Base-by-base conservation (phyloP, 352 stramenopile genomes). In the Globisporangium cystogenes region DNA sequence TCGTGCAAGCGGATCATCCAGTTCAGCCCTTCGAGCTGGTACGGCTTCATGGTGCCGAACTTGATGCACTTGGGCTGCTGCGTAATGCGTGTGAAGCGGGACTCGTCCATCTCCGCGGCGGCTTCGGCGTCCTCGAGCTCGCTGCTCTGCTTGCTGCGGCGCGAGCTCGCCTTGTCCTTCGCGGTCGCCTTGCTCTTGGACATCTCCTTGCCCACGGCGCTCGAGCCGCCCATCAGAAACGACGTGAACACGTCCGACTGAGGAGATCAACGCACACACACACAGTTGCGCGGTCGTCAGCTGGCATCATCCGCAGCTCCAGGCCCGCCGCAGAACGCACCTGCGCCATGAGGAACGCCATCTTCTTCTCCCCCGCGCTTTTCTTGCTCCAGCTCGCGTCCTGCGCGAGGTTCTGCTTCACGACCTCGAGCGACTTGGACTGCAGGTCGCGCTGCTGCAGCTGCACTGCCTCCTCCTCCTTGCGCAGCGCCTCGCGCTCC, bases 1-100 rank as follows among this genome's bases (percentile, higher is more conserved):
- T 94, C 82, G 58, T 99, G 94, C 7, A 99, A 79, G 31, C 96
- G 74, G 76, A 97, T 91, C 83, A 95, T 93, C 85, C 85, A 95
- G 69, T 95, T 95, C 16, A 95, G 71, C 1, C 85, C 85, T 60
- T 95, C 85, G 4, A 95, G 48, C 53, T 95, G 85, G 51, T 93
- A 95, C 7, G 83, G 82, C 62, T 94, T 93, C 83, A 95, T 93
- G 24, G 77, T 90, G 41, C 84, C 84, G 54, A 90, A 91, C 58
- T 90, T 85, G 62, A 94, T 94, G 53, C 64, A 73, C 14, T 79
- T 78, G 36, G 84, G 84, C 64, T 94, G 84, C 54, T 89, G 83
- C 35, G 81, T 90, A 27, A 94, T 65, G 40, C 84, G 74, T 51
- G 82, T 93, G 55, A 87, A 90, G 35, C 84, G 76, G 26, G 82